Conservation (phyloP, 768 basidiomycete genomes). For the Pulveroboletus sp. region DNA sequence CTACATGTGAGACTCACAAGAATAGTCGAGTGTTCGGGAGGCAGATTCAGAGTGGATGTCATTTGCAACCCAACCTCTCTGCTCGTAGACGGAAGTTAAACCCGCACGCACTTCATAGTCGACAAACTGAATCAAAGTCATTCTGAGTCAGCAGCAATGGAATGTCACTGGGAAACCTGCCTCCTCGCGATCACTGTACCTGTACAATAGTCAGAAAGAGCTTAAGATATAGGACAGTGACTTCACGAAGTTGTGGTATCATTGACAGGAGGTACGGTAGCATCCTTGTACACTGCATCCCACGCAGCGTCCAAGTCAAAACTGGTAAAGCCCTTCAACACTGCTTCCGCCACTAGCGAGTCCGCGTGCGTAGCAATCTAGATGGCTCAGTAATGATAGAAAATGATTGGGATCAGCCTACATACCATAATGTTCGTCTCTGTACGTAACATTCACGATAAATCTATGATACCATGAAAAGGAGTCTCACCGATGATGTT, state of each 20-base stretch:
- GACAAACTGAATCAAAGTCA: conserved; percentile 44
- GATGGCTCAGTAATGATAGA: not conserved
- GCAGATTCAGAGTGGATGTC: conserved; percentile 79
- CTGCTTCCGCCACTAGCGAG: conserved; percentile 71
- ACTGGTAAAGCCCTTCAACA: conserved; percentile 59
- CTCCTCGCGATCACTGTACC: conserved; percentile 74
- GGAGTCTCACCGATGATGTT: conserved; percentile 59
- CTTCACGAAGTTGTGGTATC: conserved; percentile 53
- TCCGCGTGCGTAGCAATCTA: conserved; percentile 79
- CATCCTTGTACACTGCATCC: conserved; percentile 75
- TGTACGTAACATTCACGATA: conserved; percentile 4
- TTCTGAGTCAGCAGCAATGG: not conserved
- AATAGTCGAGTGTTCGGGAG: conserved; percentile 75
- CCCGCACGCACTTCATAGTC: conserved; percentile 84
- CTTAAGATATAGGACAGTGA: not conserved
- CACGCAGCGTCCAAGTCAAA: conserved; percentile 67
- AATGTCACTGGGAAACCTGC: conserved; percentile 28
- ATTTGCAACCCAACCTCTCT: conserved; percentile 73
- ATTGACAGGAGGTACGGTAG: conserved; percentile 55
- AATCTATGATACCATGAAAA: not conserved
- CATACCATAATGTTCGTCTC: conserved; percentile 83
- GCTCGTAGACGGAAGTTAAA: conserved; percentile 62
- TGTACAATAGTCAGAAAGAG: conserved; percentile 19
- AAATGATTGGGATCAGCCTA: not conserved
- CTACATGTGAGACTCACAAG: conserved; percentile 49